Conservation (phyloP, 257 asterid species). For the Plantago elongata region DNA sequence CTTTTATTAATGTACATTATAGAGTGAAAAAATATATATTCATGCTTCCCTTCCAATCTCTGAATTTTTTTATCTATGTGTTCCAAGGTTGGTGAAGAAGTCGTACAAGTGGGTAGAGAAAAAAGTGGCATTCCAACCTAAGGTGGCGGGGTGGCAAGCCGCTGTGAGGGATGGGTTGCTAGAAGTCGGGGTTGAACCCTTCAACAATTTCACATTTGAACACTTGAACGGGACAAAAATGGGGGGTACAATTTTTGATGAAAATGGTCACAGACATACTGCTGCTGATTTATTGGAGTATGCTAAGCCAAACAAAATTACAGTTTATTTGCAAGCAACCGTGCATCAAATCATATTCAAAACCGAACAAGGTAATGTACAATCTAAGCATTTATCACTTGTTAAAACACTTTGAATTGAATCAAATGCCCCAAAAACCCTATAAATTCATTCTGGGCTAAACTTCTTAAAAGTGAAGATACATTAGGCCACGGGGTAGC, state of each 20-base stretch:
- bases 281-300: conserved; percentile 79
- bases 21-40: no score
- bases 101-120: conserved; percentile 79
- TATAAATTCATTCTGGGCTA: no score
- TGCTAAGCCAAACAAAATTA: conserved; percentile 41
- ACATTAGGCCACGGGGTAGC: no score
- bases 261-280: conserved; percentile 55
- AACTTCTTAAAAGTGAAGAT: no score
- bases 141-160: conserved; percentile 51
- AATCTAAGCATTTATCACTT: background rate
- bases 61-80: background rate
- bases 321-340: conserved; percentile 48
- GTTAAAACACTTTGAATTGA: no score
- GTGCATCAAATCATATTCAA: conserved; percentile 48
- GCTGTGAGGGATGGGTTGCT: conserved; percentile 65
- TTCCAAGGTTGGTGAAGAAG: conserved; percentile 30
- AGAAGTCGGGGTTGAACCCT: conserved; percentile 52
- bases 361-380: conserved; percentile 30
- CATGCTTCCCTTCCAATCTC: background rate
- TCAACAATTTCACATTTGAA: conserved; percentile 48
- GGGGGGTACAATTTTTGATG: conserved; percentile 70
- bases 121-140: conserved; percentile 59
- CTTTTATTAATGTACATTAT: no score
- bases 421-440: no score
- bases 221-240: conserved; percentile 67